Conservation (phyloP, 192 early-diverging fungal genomes). For the Diversispora eburnea region DNA sequence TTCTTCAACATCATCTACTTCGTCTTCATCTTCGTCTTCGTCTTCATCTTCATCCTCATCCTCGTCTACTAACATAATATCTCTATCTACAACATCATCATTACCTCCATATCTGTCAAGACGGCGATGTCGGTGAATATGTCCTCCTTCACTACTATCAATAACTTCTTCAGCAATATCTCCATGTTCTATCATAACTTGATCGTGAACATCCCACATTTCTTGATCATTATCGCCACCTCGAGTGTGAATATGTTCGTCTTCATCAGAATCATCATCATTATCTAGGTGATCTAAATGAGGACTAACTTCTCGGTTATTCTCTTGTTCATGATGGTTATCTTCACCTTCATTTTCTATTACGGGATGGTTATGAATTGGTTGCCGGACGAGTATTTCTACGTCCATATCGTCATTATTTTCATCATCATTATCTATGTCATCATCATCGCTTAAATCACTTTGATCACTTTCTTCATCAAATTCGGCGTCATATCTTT, state of each 20-base stretch:
- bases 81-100: conserved; percentile 50
- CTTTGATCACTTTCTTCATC: conserved; percentile 69
- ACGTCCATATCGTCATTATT: conserved; percentile 61
- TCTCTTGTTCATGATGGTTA: conserved; percentile 44
- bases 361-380: conserved; percentile 40
- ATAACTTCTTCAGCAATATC: conserved; percentile 39
- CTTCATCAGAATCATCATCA: conserved; percentile 44
- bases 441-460: conserved; percentile 53
- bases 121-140: conserved; percentile 42
- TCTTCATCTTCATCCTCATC: conserved; percentile 55
- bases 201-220: conserved; percentile 53
- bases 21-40: conserved; percentile 45
- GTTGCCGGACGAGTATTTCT: conserved; percentile 45
- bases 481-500: conserved; percentile 63
- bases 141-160: conserved; percentile 50
- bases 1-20: conserved; percentile 46
- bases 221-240: conserved; percentile 57
- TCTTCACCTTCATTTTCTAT: conserved; percentile 49
- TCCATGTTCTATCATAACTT: conserved; percentile 42
- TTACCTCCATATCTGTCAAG: conserved; percentile 41
- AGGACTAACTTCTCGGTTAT: conserved; percentile 54
- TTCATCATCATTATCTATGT: conserved; percentile 40
- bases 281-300: conserved; percentile 45
- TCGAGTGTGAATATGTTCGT: conserved; percentile 47
- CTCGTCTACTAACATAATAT: conserved; percentile 52